Conservation (phyloP, 202 grass and related monocot genomes). For the Schoenoplectus triqueter region DNA sequence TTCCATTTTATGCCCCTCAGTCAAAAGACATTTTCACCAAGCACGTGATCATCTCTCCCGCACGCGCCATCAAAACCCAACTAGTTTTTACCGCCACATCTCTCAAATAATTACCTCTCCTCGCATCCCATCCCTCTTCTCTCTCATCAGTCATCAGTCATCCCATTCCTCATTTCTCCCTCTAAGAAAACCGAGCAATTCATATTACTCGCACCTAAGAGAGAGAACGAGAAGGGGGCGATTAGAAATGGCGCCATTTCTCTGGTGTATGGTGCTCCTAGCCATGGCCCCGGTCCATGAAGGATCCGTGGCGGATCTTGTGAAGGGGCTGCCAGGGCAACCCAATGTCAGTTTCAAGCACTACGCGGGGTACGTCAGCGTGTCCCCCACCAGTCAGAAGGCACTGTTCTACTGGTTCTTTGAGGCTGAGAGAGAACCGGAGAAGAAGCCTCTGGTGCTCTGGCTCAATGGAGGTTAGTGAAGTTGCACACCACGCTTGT, state of each 20-base stretch:
- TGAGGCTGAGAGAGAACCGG: constrained; percentile 63
- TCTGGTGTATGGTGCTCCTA: constrained; percentile 14
- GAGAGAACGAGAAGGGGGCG: not conserved
- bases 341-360: constrained; percentile 70
- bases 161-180: constrained; percentile 1
- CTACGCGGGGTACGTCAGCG: constrained; percentile 76
- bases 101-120: constrained; percentile 35
- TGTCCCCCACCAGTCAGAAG: constrained; percentile 48
- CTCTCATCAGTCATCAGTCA: too few relatives aligned
- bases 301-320: constrained; percentile 53
- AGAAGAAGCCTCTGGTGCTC: constrained; percentile 90
- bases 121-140: not conserved
- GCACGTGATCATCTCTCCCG: constrained; percentile 14
- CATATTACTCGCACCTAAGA: not conserved
- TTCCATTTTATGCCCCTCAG: not conserved
- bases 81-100: constrained; percentile 25
- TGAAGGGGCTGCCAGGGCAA: constrained; percentile 71
- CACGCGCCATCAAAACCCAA: not conserved
- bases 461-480: constrained; percentile 95
- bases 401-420: constrained; percentile 99
- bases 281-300: constrained; percentile 14
- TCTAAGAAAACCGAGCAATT: constrained; percentile 33
- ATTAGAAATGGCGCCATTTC: constrained; percentile 37
- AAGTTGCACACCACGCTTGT: not conserved
- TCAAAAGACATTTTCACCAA: not conserved